Evolutionary conservation across 2,329 filamentous ascomycete species (phyloP), one percentile per base, ranked within the genome.

Genomic region (Colletotrichum trifolii): DNA sequence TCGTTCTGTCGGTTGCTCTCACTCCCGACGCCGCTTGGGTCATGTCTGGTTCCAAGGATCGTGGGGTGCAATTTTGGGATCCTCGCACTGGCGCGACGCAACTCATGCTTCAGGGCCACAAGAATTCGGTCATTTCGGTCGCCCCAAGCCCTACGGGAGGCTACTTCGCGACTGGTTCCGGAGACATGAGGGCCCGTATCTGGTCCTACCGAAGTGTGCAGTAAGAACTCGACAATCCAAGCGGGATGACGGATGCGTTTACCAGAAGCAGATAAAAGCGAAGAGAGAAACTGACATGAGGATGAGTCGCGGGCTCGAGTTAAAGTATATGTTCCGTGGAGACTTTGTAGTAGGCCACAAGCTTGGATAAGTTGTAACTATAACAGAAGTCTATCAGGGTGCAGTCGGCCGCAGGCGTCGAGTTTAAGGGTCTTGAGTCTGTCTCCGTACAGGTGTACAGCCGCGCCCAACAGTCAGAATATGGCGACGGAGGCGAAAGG

Each of bases 21-120:
- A 98, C 96, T 0, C 96, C 96, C 13, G 94, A 98, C 76, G 92
- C 92, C 68, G 88, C 91, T 73, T 99, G 96, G 96, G 95, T 99
- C 62, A 91, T 99, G 79, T 97, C 93, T 68, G 96, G 96, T 48
- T 97, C 94, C 67, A 99, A 99, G 83, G 96, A 99, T 75, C 89
- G 96, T 55, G 95, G 96, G 53, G 96, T 99, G 25, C 96, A 98
- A 76, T 98, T 99, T 84, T 99, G 96, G 96, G 95, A 99, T 75
- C 95, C 96, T 17, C 87, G 91, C 72, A 97, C 94, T 17, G 96
- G 95, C 40, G 91, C 92, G 70, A 96, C 95, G 1, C 95, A 98
- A 80, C 91, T 99, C 76, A 98, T 98, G 96, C 87, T 99, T 67
- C 96, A 98, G 79, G 96, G 96, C 34, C 96, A 99, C 78, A 98